Evolutionary conservation across 2,329 filamentous ascomycete species (phyloP).

Genomic region (Alternaria sp.): DNA sequence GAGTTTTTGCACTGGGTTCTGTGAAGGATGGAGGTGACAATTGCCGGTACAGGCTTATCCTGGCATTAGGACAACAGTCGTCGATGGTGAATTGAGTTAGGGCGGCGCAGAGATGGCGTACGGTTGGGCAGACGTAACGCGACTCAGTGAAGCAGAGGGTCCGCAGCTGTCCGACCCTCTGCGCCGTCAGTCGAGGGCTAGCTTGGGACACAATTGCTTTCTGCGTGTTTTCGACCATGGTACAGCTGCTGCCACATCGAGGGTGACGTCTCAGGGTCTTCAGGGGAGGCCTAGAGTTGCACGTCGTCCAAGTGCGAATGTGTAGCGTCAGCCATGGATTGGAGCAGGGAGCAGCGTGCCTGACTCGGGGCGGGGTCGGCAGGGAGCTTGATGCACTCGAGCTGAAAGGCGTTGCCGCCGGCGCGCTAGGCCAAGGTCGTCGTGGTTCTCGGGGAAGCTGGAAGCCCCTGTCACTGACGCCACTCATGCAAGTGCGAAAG

Average conservation of each 20-base stretch:
- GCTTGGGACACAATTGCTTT: slow-evolving; percentile 16
- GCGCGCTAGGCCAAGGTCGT: slow-evolving; percentile 8
- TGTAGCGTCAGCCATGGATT: background rate
- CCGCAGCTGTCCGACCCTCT: slow-evolving; percentile 11
- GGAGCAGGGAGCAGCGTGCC: background rate
- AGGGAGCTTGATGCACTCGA: slow-evolving; percentile 7
- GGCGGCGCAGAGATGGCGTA: slow-evolving; percentile 13
- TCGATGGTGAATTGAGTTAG: slow-evolving; percentile 13
- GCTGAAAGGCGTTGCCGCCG: slow-evolving; percentile 9
- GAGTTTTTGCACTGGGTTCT: slow-evolving; percentile 18
- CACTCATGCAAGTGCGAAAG: slow-evolving; percentile 18
- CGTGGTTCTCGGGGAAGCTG: slow-evolving; percentile 28
- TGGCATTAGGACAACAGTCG: slow-evolving; percentile 12
- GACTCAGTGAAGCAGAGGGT: slow-evolving; percentile 19
- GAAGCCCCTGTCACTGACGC: slow-evolving; percentile 29
- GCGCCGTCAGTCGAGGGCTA: slow-evolving; percentile 1
- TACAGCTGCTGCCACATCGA: slow-evolving; percentile 15
- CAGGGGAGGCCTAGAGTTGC: slow-evolving; percentile 1
- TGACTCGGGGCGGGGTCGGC: slow-evolving; percentile 20
- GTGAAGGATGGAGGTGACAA: background rate
- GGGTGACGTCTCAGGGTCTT: slow-evolving; percentile 21
- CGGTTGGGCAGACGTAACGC: slow-evolving; percentile 14
- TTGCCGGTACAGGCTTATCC: slow-evolving; percentile 20
- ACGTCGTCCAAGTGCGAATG: background rate
- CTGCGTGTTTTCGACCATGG: slow-evolving; percentile 20